Evolutionary conservation across 2,329 filamentous ascomycete genomes (phyloP).

Genomic region (Curvularia verruculosa): DNA sequence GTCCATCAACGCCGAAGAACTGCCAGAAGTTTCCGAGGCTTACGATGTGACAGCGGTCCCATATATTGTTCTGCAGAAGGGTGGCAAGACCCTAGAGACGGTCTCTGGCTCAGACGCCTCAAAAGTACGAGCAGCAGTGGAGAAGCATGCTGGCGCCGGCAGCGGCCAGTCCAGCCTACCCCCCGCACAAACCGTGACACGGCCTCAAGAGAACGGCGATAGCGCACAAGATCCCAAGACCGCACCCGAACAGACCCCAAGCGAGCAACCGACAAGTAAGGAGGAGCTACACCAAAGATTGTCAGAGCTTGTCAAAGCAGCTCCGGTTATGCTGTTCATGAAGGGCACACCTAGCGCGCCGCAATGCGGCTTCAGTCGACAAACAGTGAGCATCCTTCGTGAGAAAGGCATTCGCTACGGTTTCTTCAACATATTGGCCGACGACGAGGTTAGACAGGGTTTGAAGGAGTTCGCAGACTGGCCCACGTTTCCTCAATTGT

Average conservation of each 20-base stretch:
- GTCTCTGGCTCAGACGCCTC: slow-evolving; percentile 88
- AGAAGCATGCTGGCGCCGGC: slow-evolving; percentile 71
- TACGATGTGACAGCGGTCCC: slow-evolving; percentile 96
- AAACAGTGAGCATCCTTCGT: slow-evolving; percentile 83
- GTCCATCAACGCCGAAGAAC: slow-evolving; percentile 90
- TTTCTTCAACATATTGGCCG: slow-evolving; percentile 98
- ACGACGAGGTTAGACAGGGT: slow-evolving; percentile 95
- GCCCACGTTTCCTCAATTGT: slow-evolving; percentile 97
- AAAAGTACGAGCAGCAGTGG: slow-evolving; percentile 84
- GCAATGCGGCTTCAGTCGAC: slow-evolving; percentile 91
- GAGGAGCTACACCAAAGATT: slow-evolving; percentile 85
- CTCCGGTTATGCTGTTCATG: slow-evolving; percentile 98
- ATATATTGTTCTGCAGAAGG: slow-evolving; percentile 82
- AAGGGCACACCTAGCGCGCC: slow-evolving; percentile 89
- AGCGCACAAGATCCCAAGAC: slow-evolving; percentile 51
- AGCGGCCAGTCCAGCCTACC: slow-evolving; percentile 50
- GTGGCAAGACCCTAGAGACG: slow-evolving; percentile 77
- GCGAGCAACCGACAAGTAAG: slow-evolving; percentile 60
- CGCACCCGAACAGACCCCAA: slow-evolving; percentile 54
- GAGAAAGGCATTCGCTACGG: slow-evolving; percentile 94
- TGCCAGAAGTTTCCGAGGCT: slow-evolving; percentile 86
- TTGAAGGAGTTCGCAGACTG: slow-evolving; percentile 98
- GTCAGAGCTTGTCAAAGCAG: slow-evolving; percentile 86
- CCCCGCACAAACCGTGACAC: slow-evolving; percentile 52
- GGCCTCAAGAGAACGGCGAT: slow-evolving; percentile 48